Percentiles rank a stretch among this genome's conserved stretches.
These are phyloP conservation scores for Salisapilia sapeloensis DNA, from an alignment of 352 stramenopile species.

Conservation along the genomic window DNA sequence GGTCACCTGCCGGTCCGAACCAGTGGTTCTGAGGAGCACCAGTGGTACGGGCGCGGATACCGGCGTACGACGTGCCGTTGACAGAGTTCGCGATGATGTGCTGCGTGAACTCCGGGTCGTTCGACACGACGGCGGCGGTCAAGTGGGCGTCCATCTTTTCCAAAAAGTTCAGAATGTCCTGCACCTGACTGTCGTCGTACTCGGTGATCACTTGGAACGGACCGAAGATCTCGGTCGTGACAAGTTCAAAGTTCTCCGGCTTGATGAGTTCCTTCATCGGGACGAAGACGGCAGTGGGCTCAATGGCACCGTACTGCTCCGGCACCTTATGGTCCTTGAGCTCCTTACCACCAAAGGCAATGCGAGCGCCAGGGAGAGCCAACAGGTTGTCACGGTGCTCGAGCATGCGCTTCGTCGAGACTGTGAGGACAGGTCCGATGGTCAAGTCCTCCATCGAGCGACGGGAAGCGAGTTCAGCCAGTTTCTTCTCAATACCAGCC, in stretches of 20 bases:
- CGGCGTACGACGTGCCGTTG: constrained; percentile 98
- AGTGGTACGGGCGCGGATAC: constrained; percentile 91
- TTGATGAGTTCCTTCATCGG: constrained; percentile 92
- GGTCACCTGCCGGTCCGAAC: constrained; percentile 94
- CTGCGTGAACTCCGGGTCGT: constrained; percentile 89
- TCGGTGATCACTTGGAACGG: constrained; percentile 95
- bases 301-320: constrained; percentile 88
- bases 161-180: constrained; percentile 82
- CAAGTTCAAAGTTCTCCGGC: constrained; percentile 87
- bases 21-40: constrained; percentile 91
- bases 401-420: constrained; percentile 92
- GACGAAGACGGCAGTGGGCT: constrained; percentile 96
- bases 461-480: constrained; percentile 77
- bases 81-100: constrained; percentile 93
- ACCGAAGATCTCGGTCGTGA: constrained; percentile 96
- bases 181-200: constrained; percentile 86
- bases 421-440: constrained; percentile 93
- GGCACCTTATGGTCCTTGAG: constrained; percentile 90
- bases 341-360: constrained; percentile 92
- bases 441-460: constrained; percentile 90
- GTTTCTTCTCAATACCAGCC: constrained; percentile 86
- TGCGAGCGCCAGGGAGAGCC: constrained; percentile 85
- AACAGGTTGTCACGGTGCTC: constrained; percentile 84
- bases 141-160: constrained; percentile 96
- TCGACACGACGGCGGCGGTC: constrained; percentile 95